Conservation (phyloP, 345 rosid species). For the Crucihimalaya himalaica region DNA sequence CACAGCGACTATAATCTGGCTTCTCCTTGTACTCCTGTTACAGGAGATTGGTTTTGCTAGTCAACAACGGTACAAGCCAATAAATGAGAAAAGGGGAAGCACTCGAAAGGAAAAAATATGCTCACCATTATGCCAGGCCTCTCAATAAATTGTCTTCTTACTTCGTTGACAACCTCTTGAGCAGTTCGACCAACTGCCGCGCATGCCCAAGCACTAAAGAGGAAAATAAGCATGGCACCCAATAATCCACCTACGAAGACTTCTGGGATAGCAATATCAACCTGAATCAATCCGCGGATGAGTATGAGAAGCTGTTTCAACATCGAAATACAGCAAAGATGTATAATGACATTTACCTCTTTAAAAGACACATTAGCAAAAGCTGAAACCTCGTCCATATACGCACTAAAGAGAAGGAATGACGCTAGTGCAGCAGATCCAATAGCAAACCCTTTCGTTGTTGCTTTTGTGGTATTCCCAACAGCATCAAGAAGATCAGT, state of each 20-base stretch:
- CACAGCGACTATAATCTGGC: constrained; percentile 98
- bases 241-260: constrained; percentile 92
- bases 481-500: constrained; percentile 99
- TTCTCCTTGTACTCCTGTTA: constrained; percentile 90
- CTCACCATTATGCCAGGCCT: constrained; percentile 99
- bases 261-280: constrained; percentile 96
- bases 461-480: constrained; percentile 98
- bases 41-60: constrained; percentile 15
- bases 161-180: constrained; percentile 99
- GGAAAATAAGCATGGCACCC: constrained; percentile 95
- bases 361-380: constrained; percentile 77
- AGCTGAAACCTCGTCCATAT: constrained; percentile 96
- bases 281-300: constrained; percentile 49
- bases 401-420: constrained; percentile 97
- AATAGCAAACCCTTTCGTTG: constrained; percentile 98
- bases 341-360: constrained; percentile 51
- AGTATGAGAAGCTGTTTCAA: constrained; percentile 20
- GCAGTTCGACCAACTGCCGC: constrained; percentile 98
- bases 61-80: constrained; percentile 17
- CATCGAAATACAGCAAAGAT: constrained; percentile 9
- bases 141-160: constrained; percentile 96
- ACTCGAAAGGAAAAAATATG: constrained; percentile 1
- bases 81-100: neutral
- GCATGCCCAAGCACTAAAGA: constrained; percentile 97
- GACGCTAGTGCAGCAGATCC: constrained; percentile 99